Conservation (phyloP, 208 protist species). For the Sergeia podlipaevii region DNA sequence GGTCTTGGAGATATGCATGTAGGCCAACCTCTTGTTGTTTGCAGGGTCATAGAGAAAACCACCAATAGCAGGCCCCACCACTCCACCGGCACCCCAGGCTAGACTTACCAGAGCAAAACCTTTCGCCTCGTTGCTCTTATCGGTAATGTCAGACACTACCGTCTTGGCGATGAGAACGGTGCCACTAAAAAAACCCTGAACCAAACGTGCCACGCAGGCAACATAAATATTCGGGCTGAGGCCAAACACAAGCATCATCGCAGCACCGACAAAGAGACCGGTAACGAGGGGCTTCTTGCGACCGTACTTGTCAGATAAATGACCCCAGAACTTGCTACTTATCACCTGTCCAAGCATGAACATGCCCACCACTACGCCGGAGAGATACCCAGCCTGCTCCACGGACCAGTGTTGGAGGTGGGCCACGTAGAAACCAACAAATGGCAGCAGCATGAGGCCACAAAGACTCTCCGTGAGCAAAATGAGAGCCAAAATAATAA, state of each 20-base stretch:
- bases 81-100: slow-evolving; percentile 29
- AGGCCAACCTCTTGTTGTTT: slow-evolving; percentile 15
- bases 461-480: slow-evolving; percentile 14
- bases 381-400: slow-evolving; percentile 24
- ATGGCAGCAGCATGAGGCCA: slow-evolving; percentile 22
- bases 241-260: slow-evolving; percentile 28
- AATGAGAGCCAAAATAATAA: slow-evolving; percentile 6
- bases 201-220: slow-evolving; percentile 23
- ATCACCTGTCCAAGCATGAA: slow-evolving; percentile 30
- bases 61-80: slow-evolving; percentile 24
- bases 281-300: slow-evolving; percentile 22
- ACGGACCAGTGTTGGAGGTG: slow-evolving; percentile 14
- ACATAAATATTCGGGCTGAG: slow-evolving; percentile 29
- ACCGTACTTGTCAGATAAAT: slow-evolving; percentile 23
- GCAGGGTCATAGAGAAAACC: slow-evolving; percentile 34
- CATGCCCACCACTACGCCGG: slow-evolving; percentile 24
- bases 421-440: slow-evolving; percentile 33
- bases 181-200: slow-evolving; percentile 33
- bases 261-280: slow-evolving; percentile 18
- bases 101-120: slow-evolving; percentile 95
- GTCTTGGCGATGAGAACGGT: slow-evolving; percentile 36
- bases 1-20: slow-evolving; percentile 12
- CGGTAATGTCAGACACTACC: slow-evolving; percentile 35
- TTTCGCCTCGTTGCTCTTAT: slow-evolving; percentile 24
- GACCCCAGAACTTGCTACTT: slow-evolving; percentile 22